Conservation (phyloP, 805 yeast genomes). For the Saturnispora saitoi region DNA sequence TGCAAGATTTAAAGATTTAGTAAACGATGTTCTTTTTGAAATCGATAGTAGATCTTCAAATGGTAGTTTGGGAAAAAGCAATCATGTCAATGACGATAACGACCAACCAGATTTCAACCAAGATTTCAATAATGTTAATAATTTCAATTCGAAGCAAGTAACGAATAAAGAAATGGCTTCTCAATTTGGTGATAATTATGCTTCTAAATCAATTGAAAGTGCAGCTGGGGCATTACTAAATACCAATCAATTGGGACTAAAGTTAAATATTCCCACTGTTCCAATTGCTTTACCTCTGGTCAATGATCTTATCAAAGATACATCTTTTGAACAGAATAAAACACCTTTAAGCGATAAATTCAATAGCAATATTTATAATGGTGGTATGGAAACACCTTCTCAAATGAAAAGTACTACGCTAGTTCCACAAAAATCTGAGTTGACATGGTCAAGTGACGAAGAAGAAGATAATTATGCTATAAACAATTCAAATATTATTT, state of each 20-base stretch:
- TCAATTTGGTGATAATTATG: too few species aligned
- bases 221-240: not conserved
- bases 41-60: conserved; percentile 45
- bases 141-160: not conserved
- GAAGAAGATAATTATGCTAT: conserved; percentile 42
- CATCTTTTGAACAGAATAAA: not conserved
- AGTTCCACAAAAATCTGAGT: conserved; percentile 75
- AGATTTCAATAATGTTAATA: not conserved
- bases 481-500: not conserved
- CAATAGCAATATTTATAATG: conserved; percentile 7
- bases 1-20: conserved; percentile 78
- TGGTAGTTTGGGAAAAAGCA: not conserved
- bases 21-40: conserved; percentile 80
- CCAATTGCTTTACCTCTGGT: not conserved
- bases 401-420: conserved; percentile 53
- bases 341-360: conserved; percentile 15
- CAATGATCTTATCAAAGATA: conserved; percentile 5
- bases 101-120: not conserved
- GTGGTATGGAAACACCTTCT: conserved; percentile 21
- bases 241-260: conserved; percentile 8
- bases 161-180: not conserved
- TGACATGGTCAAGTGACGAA: conserved; percentile 86
- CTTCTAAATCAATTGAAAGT: not conserved
- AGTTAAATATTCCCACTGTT: conserved; percentile 4
- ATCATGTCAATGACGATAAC: not conserved